Evolutionary conservation across 805 yeast species (phyloP).

Genomic region (Candida oleophila): DNA sequence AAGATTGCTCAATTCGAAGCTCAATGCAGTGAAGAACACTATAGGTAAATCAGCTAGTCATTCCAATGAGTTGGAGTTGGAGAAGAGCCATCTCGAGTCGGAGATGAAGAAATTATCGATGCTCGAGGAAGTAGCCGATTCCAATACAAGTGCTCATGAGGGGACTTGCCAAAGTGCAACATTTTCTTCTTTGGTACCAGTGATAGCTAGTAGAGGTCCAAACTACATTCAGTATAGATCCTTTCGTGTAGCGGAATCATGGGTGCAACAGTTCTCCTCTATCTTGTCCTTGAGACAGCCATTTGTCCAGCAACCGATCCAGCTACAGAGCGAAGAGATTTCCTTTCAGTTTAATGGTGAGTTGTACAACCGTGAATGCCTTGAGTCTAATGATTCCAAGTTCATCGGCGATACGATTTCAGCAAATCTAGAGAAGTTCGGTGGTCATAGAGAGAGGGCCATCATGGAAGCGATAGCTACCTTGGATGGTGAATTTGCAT

Average conservation of each 20-base stretch:
- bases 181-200: conserved; percentile 6
- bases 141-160: too few species aligned
- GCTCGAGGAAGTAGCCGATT: too few species aligned
- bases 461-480: conserved; percentile 40
- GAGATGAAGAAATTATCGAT: conserved; percentile 13
- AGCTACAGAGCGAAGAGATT: conserved; percentile 19
- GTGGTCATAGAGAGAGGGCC: conserved; percentile 21
- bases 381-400: conserved; percentile 59
- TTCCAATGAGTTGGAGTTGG: conserved; percentile 9
- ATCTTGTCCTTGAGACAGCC: conserved; percentile 82
- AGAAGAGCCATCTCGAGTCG: conserved; percentile 9
- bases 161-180: neutral
- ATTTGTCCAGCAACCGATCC: conserved; percentile 70
- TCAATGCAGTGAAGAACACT: conserved; percentile 26
- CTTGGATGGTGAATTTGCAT: conserved; percentile 85
- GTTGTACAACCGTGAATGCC: conserved; percentile 62
- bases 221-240: conserved; percentile 37
- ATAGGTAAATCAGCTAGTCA: conserved; percentile 18
- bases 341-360: conserved; percentile 87
- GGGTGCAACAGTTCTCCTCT: conserved; percentile 55
- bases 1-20: conserved; percentile 23
- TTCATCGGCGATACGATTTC: conserved; percentile 44
- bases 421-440: conserved; percentile 10
- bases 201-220: conserved; percentile 61
- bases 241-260: conserved; percentile 1